Evolutionary conservation across 352 stramenopile species (phyloP).

Genomic region (Phytopythium kandeliae): DNA sequence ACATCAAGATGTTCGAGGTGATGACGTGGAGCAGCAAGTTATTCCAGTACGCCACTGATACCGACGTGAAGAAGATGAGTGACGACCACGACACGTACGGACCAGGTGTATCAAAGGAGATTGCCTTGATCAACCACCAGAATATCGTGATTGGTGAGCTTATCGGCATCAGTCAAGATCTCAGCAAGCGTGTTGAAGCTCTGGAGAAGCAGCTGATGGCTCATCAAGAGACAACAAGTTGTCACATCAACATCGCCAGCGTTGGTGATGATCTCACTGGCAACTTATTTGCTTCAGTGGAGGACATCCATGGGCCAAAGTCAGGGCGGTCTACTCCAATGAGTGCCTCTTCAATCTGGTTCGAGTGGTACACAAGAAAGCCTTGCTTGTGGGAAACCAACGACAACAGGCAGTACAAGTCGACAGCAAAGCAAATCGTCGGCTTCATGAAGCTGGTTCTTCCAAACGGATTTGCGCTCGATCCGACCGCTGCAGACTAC

Average conservation of each 20-base stretch:
- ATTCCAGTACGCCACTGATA: neutral
- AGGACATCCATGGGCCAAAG: neutral
- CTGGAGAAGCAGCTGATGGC: neutral
- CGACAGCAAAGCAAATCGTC: slow-evolving; percentile 17
- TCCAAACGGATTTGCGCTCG: slow-evolving; percentile 9
- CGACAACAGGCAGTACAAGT: slow-evolving; percentile 7
- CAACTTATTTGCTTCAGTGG: neutral
- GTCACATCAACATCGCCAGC: too few relatives aligned
- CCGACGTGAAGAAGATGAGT: neutral
- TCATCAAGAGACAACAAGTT: neutral
- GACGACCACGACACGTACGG: neutral
- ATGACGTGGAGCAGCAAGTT: neutral
- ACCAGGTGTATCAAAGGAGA: neutral
- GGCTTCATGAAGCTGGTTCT: slow-evolving; percentile 25
- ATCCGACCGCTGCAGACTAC: slow-evolving; percentile 3
- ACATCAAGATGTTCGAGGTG: neutral
- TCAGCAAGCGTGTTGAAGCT: neutral
- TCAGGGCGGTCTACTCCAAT: neutral
- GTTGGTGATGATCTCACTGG: neutral
- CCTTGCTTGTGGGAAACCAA: slow-evolving; percentile 10
- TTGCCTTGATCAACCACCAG: slow-evolving; percentile 3
- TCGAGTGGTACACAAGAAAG: slow-evolving; percentile 19
- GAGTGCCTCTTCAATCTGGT: slow-evolving; percentile 8
- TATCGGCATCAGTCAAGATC: neutral
- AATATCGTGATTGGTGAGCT: neutral